Evolutionary conservation across 2,329 filamentous ascomycete species (phyloP).

Genomic region (Scedosporium apiospermum): DNA sequence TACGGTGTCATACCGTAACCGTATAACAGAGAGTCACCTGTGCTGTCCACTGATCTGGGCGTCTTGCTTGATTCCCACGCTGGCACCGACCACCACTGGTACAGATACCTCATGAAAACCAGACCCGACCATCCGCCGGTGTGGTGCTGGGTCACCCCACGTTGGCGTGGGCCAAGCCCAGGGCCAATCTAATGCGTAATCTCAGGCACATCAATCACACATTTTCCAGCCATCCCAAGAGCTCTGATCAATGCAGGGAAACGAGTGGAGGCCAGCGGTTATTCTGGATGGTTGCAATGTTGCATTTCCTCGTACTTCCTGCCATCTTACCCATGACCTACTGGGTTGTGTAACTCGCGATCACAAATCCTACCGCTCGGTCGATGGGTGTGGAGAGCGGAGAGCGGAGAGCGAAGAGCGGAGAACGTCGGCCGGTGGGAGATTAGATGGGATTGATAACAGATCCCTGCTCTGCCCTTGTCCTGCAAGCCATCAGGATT

Average conservation of each 20-base stretch:
- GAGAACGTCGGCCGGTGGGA: neutral
- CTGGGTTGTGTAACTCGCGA: neutral
- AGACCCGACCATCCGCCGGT: neutral
- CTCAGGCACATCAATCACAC: neutral
- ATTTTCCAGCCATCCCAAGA: neutral
- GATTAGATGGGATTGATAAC: constrained; percentile 2
- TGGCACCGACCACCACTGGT: too few relatives aligned
- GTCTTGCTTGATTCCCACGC: too few relatives aligned
- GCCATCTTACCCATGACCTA: neutral
- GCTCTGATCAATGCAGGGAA: neutral
- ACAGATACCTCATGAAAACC: neutral
- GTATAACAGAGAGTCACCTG: too few relatives aligned
- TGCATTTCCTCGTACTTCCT: neutral
- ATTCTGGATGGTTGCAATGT: neutral
- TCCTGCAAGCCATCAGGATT: neutral
- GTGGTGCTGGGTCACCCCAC: neutral
- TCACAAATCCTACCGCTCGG: neutral
- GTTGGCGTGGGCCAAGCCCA: neutral
- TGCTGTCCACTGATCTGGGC: too few relatives aligned
- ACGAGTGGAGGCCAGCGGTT: neutral
- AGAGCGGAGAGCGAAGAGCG: neutral
- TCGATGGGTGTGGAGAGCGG: neutral
- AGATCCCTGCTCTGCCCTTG: neutral
- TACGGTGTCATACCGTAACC: too few relatives aligned
- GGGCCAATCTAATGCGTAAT: neutral